phyloP scores from a whole-genome alignment of 1,284 basidiomycete genomes.

The Moesziomyces antarcticus region DNA sequence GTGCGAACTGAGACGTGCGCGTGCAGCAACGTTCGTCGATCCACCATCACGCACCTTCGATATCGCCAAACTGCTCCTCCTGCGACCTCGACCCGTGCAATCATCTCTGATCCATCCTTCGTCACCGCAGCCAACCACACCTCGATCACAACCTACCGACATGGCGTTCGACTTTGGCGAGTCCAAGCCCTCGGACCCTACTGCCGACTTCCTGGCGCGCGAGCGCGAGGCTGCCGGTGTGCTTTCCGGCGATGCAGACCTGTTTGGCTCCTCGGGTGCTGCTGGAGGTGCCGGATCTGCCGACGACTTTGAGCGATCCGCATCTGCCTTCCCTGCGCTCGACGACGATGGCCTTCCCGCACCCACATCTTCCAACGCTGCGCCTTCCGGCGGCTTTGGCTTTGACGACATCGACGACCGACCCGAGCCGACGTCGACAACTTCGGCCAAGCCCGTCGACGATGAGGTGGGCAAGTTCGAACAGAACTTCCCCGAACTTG shows the following conservation, averaged over 20 bases:
- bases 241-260: constrained; percentile 55
- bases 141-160: constrained; percentile 1
- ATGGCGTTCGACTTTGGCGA: constrained; percentile 62
- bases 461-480: constrained; percentile 91
- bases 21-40: neutral
- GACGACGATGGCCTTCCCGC: constrained; percentile 65
- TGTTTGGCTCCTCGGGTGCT: constrained; percentile 60
- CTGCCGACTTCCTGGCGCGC: constrained; percentile 65
- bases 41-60: neutral
- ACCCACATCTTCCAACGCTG: constrained; percentile 15
- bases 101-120: too few species aligned
- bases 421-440: constrained; percentile 15
- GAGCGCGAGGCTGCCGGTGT: constrained; percentile 62
- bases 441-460: constrained; percentile 49
- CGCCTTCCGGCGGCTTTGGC: constrained; percentile 21
- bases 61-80: neutral
- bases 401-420: constrained; percentile 41
- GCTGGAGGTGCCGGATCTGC: constrained; percentile 23
- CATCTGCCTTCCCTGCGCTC: constrained; percentile 73
- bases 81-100: neutral
- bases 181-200: constrained; percentile 58
- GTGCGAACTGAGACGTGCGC: neutral
- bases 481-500: constrained; percentile 88
- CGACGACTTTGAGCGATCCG: constrained; percentile 69
- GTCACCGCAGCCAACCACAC: too few species aligned